These are phyloP conservation scores for Truncatella angustata DNA, from an alignment of 2,329 filamentous ascomycete genomes.

Conservation along the genomic window DNA sequence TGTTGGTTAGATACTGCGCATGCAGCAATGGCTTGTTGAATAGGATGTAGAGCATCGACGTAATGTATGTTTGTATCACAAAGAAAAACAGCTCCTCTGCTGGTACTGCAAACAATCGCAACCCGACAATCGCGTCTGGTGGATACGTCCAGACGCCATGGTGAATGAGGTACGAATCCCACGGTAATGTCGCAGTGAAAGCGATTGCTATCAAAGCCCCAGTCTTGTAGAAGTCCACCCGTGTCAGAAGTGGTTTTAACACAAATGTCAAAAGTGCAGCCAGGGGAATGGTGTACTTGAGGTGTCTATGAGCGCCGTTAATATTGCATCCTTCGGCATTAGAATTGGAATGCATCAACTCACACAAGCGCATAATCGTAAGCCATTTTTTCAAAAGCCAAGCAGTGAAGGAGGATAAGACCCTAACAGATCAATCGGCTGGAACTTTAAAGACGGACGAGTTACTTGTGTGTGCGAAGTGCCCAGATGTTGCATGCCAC, in stretches of 20 bases:
- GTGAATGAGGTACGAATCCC: slow-evolving; percentile 73
- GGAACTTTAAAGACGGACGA: background rate
- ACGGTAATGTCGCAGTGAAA: slow-evolving; percentile 67
- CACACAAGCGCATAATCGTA: slow-evolving; percentile 63
- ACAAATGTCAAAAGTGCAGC: slow-evolving; percentile 57
- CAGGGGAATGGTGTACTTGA: slow-evolving; percentile 66
- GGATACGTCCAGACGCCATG: slow-evolving; percentile 71
- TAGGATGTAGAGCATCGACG: slow-evolving; percentile 65
- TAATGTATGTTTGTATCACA: slow-evolving; percentile 73
- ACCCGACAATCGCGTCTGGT: slow-evolving; percentile 60
- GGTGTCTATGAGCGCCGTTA: slow-evolving; percentile 44
- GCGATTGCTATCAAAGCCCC: slow-evolving; percentile 60
- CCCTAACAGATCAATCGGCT: slow-evolving; percentile 1
- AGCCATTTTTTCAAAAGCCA: slow-evolving; percentile 56
- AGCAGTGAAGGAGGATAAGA: background rate
- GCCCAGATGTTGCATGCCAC: background rate
- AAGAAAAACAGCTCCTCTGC: slow-evolving; percentile 77
- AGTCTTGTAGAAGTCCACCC: slow-evolving; percentile 62
- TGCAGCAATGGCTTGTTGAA: slow-evolving; percentile 63
- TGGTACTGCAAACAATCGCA: slow-evolving; percentile 63
- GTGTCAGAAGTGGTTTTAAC: slow-evolving; percentile 60
- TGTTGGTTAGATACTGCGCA: slow-evolving; percentile 37
- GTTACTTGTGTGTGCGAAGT: background rate
- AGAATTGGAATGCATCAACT: slow-evolving; percentile 25
- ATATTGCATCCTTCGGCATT: background rate